Percentiles rank a stretch among this genome's conserved stretches.
phyloP scores from a whole-genome alignment of 2,329 filamentous ascomycete species.

The Macrophomina phaseolina region DNA sequence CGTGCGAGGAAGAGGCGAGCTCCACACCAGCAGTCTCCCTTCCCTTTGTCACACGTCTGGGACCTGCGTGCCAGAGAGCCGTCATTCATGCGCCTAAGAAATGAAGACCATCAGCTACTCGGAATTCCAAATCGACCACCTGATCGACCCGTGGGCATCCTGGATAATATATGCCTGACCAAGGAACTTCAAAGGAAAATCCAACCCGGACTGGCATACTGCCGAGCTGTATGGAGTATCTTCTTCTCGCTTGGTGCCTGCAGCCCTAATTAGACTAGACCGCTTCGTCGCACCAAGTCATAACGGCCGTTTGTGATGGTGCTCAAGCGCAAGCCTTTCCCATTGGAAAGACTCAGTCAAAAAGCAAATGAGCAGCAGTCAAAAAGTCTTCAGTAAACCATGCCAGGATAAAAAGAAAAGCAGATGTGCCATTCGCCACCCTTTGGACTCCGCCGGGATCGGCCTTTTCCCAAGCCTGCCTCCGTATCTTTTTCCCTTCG shows the following conservation, averaged over 20 bases:
- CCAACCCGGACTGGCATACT: conserved; percentile 11
- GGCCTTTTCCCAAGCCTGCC: conserved; percentile 12
- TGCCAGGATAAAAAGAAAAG: conserved; percentile 5
- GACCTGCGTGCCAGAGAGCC: neutral
- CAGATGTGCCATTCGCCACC: conserved; percentile 20
- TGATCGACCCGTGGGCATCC: neutral
- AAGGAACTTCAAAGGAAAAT: conserved; percentile 8
- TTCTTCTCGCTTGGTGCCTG: conserved; percentile 8
- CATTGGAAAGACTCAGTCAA: neutral
- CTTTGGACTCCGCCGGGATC: conserved; percentile 12
- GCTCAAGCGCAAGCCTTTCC: neutral
- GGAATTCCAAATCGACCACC: conserved; percentile 5
- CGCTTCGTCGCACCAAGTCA: conserved; percentile 9
- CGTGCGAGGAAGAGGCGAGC: neutral
- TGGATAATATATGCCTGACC: neutral
- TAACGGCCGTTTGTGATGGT: conserved; percentile 13
- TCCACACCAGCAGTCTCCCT: neutral
- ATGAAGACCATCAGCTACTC: conserved; percentile 21
- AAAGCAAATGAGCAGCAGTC: conserved; percentile 10
- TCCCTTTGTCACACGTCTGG: conserved; percentile 4
- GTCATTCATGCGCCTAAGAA: conserved; percentile 15
- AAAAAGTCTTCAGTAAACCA: conserved; percentile 10
- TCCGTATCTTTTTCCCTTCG: conserved; percentile 22
- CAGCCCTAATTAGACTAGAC: neutral
- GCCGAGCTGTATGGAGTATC: conserved; percentile 13